Evolutionary conservation across 2,329 filamentous ascomycete species (phyloP), one percentile per base, ranked within the genome.

Genomic region (Stenocarpella maydis): DNA sequence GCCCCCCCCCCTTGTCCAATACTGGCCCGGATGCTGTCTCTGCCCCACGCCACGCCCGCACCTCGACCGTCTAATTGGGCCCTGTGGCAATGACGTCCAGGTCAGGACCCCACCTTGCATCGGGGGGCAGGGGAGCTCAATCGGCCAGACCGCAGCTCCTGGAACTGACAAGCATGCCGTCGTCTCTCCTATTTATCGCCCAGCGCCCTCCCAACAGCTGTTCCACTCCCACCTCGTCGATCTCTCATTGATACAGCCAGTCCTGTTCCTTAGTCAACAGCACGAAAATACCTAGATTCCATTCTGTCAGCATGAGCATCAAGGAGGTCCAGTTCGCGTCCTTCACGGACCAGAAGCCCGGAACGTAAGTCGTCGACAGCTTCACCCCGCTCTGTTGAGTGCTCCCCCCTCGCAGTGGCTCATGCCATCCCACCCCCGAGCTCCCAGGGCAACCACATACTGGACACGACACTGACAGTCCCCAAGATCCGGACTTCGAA

Each of bases 301-400:
- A 17, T 45, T 15, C 69, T 69, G 65, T 73, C 78, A 87, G 73
- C 78, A 96, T 97, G 94, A 83, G 84, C 74, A 79, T 86, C 82
- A 88, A 93, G 82, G 93, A 91, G 67, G 92, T 98, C 77, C 88
- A 92, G 75, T 90, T 97, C 81, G 90, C 90, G 81, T 89, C 95
- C 71, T 98, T 96, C 83, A 87, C 91, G 73, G 96, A 98, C 88
- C 96, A 99, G 88, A 99, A 99, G 88, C 94, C 95, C 74, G 95
- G 95, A 88, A 98, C 95, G 95, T 98, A 90, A 83, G 95, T 94
- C 75, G 74, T 73, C 43, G 66, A 72, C 67, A 68, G 68, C 71
- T 58, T 66, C 69, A 61, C 37, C 53, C 47, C 60, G 39, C 52
- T 14, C 17, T 31, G 39, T 43, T 66, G 66, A 28, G 45, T 50